Evolutionary conservation across 2,329 filamentous ascomycete genomes (phyloP).

Genomic region (Westerdykella sp.): DNA sequence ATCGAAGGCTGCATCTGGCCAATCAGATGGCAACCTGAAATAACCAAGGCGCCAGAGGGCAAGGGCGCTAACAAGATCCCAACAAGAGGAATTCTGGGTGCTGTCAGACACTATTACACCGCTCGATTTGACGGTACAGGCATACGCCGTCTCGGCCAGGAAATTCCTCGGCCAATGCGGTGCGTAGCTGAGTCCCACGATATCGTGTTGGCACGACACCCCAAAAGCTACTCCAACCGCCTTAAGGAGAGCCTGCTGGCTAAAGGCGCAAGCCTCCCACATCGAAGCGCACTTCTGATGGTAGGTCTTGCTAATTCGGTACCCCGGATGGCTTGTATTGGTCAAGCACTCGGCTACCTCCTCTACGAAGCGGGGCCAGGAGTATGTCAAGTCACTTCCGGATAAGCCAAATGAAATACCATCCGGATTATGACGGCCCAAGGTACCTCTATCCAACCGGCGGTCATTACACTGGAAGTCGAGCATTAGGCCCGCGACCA

Average conservation of each 20-base stretch:
- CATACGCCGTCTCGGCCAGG: conserved; percentile 24
- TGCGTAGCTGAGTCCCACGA: conserved; percentile 38
- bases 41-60: conserved; percentile 19
- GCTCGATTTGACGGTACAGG: neutral
- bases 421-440: conserved; percentile 19
- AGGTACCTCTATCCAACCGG: conserved; percentile 19
- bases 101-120: conserved; percentile 8
- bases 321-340: conserved; percentile 35
- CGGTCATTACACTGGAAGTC: conserved; percentile 23
- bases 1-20: neutral
- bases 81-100: conserved; percentile 21
- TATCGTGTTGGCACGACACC: conserved; percentile 24
- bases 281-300: conserved; percentile 39
- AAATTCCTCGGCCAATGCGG: conserved; percentile 43
- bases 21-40: conserved; percentile 25
- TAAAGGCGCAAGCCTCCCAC: conserved; percentile 43
- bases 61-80: conserved; percentile 31
- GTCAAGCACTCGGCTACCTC: conserved; percentile 24
- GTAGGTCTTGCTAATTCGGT: conserved; percentile 25
- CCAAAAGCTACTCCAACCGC: conserved; percentile 37
- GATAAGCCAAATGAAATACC: conserved; percentile 24
- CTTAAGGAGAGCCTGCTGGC: conserved; percentile 35
- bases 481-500: conserved; percentile 29
- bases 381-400: conserved; percentile 23
- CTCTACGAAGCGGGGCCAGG: conserved; percentile 27